These are phyloP conservation scores for Coemansia sp. DNA, from an alignment of 192 early-diverging fungal genomes.

Conservation along the genomic window DNA sequence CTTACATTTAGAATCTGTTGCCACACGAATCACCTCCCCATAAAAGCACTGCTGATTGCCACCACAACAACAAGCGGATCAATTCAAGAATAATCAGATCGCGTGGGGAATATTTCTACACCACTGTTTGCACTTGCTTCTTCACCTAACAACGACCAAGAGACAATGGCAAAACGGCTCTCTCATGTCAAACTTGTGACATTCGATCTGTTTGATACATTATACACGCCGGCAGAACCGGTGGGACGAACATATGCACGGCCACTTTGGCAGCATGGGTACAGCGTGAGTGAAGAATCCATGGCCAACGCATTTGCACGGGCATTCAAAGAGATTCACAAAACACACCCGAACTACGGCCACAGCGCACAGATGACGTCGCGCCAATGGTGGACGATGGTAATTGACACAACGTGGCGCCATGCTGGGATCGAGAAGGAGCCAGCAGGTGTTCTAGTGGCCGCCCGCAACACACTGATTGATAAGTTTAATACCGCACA, in stretches of 20 bases:
- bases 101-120: too few species aligned
- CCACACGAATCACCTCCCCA: not conserved
- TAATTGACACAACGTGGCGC: slow-evolving; percentile 55
- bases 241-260: slow-evolving; percentile 29
- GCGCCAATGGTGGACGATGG: slow-evolving; percentile 59
- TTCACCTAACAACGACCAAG: too few species aligned
- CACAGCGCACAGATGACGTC: slow-evolving; percentile 40
- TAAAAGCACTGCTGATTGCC: not conserved
- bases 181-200: slow-evolving; percentile 58
- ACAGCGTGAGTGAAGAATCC: slow-evolving; percentile 27
- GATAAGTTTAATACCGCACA: slow-evolving; percentile 50
- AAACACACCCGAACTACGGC: slow-evolving; percentile 60
- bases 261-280: slow-evolving; percentile 46
- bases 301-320: slow-evolving; percentile 37
- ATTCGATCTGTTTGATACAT: slow-evolving; percentile 65
- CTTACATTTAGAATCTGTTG: too few species aligned
- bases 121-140: too few species aligned
- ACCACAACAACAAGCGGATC: not conserved
- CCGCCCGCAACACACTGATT: slow-evolving; percentile 37
- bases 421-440: slow-evolving; percentile 23
- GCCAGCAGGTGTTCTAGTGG: not conserved
- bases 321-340: slow-evolving; percentile 45
- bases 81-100: not conserved
- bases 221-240: slow-evolving; percentile 56
- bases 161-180: slow-evolving; percentile 15